Evolutionary conservation across 148 eudicot species (phyloP).

Genomic region (Chenopodium berlandieri): DNA sequence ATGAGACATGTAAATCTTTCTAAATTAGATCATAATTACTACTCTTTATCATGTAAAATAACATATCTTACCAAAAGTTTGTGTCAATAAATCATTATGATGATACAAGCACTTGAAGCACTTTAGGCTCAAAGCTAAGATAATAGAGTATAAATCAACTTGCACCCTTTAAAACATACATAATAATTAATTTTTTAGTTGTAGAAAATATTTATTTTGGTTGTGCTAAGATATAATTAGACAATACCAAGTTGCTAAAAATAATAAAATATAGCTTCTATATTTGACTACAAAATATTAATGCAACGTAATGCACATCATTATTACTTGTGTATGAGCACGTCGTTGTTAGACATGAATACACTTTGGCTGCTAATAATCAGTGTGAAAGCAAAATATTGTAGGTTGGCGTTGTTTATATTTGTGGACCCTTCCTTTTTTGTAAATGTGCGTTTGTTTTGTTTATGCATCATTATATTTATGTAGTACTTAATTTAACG

Average conservation of each 20-base stretch:
- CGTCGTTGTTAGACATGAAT: background rate
- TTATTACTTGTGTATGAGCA: conserved; percentile 6
- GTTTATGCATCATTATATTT: background rate
- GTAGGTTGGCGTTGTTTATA: background rate
- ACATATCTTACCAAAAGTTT: background rate
- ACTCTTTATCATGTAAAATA: background rate
- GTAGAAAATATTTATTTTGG: too few relatives aligned
- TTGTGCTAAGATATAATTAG: background rate
- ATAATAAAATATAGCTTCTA: background rate
- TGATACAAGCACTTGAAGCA: background rate
- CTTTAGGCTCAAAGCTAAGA: background rate
- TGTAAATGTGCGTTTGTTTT: background rate
- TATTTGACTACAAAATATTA: background rate
- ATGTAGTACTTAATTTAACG: background rate
- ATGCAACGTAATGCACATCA: conserved; percentile 1
- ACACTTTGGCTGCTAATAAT: background rate
- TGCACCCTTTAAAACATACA: background rate
- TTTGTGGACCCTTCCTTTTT: conserved; percentile 3
- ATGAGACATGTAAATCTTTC: too few relatives aligned
- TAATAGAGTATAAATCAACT: background rate
- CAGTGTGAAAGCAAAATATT: conserved; percentile 12
- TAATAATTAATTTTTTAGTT: too few relatives aligned
- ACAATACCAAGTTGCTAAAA: background rate
- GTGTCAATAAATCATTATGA: background rate
- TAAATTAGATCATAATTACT: too few relatives aligned